These are phyloP conservation scores for Stemphylium vesicarium DNA, from an alignment of 2,329 filamentous ascomycete species.

Conservation along the genomic window DNA sequence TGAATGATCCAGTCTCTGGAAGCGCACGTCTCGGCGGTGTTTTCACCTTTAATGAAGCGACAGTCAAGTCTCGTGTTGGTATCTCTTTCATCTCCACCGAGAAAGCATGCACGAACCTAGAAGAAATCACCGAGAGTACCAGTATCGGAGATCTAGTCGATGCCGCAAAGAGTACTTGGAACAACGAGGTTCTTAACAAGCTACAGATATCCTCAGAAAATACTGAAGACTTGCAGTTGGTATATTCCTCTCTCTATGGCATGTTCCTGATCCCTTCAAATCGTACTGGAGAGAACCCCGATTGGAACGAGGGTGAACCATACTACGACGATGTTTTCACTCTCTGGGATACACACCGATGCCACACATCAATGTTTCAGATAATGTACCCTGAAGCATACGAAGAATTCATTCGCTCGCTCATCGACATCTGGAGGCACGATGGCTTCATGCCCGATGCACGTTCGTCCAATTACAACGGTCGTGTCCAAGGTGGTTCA, in stretches of 20 bases:
- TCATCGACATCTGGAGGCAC: constrained; percentile 71
- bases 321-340: constrained; percentile 77
- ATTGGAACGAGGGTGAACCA: constrained; percentile 68
- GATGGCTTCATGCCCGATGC: constrained; percentile 71
- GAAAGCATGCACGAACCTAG: constrained; percentile 65
- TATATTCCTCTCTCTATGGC: constrained; percentile 74
- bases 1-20: constrained; percentile 26
- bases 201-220: constrained; percentile 66
- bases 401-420: constrained; percentile 69
- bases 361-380: constrained; percentile 68
- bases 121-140: constrained; percentile 61
- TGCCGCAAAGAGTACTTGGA: constrained; percentile 63
- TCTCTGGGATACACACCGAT: constrained; percentile 70
- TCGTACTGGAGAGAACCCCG: constrained; percentile 72
- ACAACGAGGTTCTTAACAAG: constrained; percentile 66
- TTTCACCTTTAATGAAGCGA: constrained; percentile 59
- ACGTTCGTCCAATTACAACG: constrained; percentile 72
- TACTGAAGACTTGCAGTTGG: constrained; percentile 61
- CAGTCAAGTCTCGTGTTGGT: constrained; percentile 66
- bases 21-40: constrained; percentile 51
- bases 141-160: constrained; percentile 54
- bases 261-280: constrained; percentile 74
- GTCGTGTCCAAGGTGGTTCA: constrained; percentile 71
- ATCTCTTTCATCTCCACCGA: constrained; percentile 70
- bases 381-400: constrained; percentile 68